These are phyloP conservation scores for Entelexis paramagnoliae DNA, from an alignment of 1,139 yeast species.

Conservation along the genomic window DNA sequence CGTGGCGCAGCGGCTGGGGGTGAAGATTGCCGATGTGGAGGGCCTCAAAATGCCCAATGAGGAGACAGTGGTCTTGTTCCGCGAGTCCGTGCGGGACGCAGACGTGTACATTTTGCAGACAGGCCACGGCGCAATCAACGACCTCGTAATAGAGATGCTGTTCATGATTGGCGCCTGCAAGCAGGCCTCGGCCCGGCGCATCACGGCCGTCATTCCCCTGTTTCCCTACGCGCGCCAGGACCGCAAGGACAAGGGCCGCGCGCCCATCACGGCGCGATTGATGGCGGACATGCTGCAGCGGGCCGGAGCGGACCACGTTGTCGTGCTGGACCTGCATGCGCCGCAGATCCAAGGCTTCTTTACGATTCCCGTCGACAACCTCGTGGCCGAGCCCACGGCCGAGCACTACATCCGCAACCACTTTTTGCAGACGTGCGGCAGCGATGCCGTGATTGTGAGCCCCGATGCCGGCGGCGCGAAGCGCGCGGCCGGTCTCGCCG, in stretches of 20 bases:
- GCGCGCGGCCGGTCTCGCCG: slow-evolving; percentile 93
- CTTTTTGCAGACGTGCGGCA: slow-evolving; percentile 37
- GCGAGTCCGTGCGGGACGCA: slow-evolving; percentile 93
- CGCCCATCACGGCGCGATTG: slow-evolving; percentile 93
- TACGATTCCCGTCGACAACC: slow-evolving; percentile 89
- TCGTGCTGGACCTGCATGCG: slow-evolving; percentile 96
- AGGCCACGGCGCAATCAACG: slow-evolving; percentile 84
- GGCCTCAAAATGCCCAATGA: slow-evolving; percentile 45
- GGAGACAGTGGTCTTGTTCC: slow-evolving; percentile 85
- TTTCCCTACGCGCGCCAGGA: slow-evolving; percentile 98
- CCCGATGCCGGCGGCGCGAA: slow-evolving; percentile 99
- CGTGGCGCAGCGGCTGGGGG: slow-evolving; percentile 45
- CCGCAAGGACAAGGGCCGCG: slow-evolving; percentile 89
- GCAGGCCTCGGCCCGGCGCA: slow-evolving; percentile 88
- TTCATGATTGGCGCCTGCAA: slow-evolving; percentile 93
- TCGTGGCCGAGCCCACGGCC: slow-evolving; percentile 92
- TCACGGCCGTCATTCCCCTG: slow-evolving; percentile 90
- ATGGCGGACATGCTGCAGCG: slow-evolving; percentile 93
- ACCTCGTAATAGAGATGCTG: slow-evolving; percentile 72
- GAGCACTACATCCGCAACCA: slow-evolving; percentile 76
- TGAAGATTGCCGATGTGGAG: slow-evolving; percentile 36
- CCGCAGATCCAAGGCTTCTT: slow-evolving; percentile 97
- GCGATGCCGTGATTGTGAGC: slow-evolving; percentile 75
- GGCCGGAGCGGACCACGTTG: slow-evolving; percentile 94
- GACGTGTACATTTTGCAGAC: slow-evolving; percentile 87